Base-by-base conservation (phyloP, 768 basidiomycete genomes). In the Rickenella mellea region DNA sequence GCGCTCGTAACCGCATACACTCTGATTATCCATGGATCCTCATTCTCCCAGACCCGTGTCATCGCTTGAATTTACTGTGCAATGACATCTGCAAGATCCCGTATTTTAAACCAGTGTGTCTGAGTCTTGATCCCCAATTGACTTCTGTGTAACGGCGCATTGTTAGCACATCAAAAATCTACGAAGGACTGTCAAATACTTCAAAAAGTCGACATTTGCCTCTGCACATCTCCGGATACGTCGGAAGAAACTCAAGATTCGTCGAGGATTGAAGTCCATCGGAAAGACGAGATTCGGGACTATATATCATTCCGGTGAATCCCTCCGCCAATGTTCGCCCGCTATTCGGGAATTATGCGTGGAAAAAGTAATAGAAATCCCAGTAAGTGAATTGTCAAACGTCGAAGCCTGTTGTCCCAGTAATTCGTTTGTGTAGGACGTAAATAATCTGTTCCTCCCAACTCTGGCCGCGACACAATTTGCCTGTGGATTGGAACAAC, bases 231-330 rank as follows among this genome's bases (percentile, higher is more conserved):
- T 56, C 35, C 45, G 49, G 30, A 39, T 43, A 3, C 2, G 38
- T 1, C 48, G 52, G 11, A 42, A 40, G 25, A 35, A 25, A 19
- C 12, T 25, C 1, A n/a, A 41, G 2, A 47, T 51, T 15, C 2
- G 7, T 2, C 24, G 26, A 17, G 27, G 26, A 15, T 41, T 58
- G 2, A 54, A 48, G 32, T 27, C 29, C 4, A 50, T 58, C 9
- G 55, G 56, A 0, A 50, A 53, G 9, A 58, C 54, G 14, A 50
- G 49, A 0, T 58, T 58, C 27, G 48, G 41, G 1, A 55, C 47
- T 3, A 35, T 56, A 4, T 56, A 52, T 29, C 53, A 46, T 45
- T 27, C 51, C 0, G 41, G 35, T 1, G 38, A 40, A 5, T 48
- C 54, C 5, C 6, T 55, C 0, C 26, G 47, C 10, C 29, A 45